Conservation (phyloP, 1,284 basidiomycete genomes). For the Trametes versicolor region DNA sequence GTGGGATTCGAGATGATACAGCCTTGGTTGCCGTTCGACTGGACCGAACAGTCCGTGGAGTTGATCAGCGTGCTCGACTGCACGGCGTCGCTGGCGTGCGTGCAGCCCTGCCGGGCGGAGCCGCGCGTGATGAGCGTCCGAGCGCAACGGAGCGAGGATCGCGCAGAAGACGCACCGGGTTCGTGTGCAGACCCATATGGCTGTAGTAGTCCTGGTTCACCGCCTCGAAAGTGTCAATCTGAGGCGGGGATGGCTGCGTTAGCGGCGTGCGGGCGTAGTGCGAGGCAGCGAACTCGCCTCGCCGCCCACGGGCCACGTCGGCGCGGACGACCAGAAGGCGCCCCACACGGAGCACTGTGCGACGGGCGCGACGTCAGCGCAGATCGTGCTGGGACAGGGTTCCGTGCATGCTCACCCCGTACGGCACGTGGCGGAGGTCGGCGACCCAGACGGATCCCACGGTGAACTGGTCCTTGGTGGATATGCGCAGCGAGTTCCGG, state of each 20-base stretch:
- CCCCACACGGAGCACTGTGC: constrained; percentile 79
- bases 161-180: constrained; percentile 44
- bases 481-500: constrained; percentile 75
- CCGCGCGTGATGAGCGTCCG: constrained; percentile 9
- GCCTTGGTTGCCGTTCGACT: constrained; percentile 66
- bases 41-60: constrained; percentile 68
- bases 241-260: constrained; percentile 2
- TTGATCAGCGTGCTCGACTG: constrained; percentile 63
- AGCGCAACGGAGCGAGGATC: constrained; percentile 6
- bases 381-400: constrained; percentile 1
- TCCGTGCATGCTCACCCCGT: constrained; percentile 51
- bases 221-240: constrained; percentile 81
- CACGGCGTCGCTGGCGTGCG: constrained; percentile 52
- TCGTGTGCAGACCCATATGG: constrained; percentile 78
- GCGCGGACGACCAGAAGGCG: constrained; percentile 72
- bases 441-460: constrained; percentile 75
- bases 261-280: constrained; percentile 7
- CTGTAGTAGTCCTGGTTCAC: constrained; percentile 70
- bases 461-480: constrained; percentile 63
- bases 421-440: constrained; percentile 77
- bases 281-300: constrained; percentile 40
- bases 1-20: constrained; percentile 67
- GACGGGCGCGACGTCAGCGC: constrained; percentile 18
- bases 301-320: constrained; percentile 70
- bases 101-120: constrained; percentile 57